Conservation (phyloP, 2,329 filamentous ascomycete genomes). For the Penicillium decumbens region DNA sequence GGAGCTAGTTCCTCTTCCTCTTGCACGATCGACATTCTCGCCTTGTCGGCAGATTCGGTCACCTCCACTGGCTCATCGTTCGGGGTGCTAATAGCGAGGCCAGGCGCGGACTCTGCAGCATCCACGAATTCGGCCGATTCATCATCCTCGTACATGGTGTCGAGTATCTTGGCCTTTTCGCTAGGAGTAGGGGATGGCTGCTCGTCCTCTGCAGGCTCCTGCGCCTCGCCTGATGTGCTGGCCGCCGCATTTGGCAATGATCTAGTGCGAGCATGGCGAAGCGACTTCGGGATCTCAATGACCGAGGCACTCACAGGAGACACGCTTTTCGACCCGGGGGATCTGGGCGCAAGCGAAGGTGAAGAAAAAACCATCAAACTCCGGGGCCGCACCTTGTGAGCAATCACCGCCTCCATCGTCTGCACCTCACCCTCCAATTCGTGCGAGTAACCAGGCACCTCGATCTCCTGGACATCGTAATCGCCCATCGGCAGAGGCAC, state of each 20-base stretch:
- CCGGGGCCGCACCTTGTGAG: constrained; percentile 41
- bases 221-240: constrained; percentile 13
- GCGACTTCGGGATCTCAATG: constrained; percentile 22
- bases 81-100: constrained; percentile 19
- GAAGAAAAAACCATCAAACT: constrained; percentile 43
- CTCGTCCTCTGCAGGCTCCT: constrained; percentile 13
- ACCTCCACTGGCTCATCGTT: constrained; percentile 7
- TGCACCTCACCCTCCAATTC: constrained; percentile 57
- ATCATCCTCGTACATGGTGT: constrained; percentile 39
- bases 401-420: constrained; percentile 36
- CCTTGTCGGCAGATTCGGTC: constrained; percentile 11
- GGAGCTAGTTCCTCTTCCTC: constrained; percentile 20
- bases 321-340: constrained; percentile 21
- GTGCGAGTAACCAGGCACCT: constrained; percentile 64
- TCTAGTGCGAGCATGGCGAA: constrained; percentile 42
- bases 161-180: constrained; percentile 31
- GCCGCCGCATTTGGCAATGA: constrained; percentile 47
- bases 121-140: constrained; percentile 25
- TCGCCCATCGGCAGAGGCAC: constrained; percentile 31
- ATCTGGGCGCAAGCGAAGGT: constrained; percentile 26
- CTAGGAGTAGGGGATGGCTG: constrained; percentile 24
- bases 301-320: constrained; percentile 25
- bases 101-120: constrained; percentile 16
- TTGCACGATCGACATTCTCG: constrained; percentile 19
- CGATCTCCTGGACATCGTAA: constrained; percentile 59